Evolutionary conservation across 116 monocot genomes (phyloP).

Genomic region (Zostera marina): DNA sequence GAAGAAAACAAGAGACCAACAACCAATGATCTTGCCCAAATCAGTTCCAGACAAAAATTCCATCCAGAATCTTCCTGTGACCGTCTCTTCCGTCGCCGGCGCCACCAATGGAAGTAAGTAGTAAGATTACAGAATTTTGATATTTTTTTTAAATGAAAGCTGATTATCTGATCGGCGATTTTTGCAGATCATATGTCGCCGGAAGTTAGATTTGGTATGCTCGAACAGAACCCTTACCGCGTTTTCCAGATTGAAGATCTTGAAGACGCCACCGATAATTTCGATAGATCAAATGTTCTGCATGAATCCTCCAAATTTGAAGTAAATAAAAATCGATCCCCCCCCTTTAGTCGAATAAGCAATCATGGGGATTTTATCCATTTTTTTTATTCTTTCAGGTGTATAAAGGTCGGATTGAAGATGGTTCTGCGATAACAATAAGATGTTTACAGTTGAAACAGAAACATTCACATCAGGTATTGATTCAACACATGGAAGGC

Average conservation of each 20-base stretch:
- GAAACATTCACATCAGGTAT: constrained; percentile 33
- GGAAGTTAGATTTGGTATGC: constrained; percentile 43
- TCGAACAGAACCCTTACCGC: constrained; percentile 41
- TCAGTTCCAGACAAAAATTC: not conserved
- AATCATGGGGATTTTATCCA: not conserved
- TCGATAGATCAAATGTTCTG: constrained; percentile 48
- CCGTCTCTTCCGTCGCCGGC: not conserved
- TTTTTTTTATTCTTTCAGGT: constrained; percentile 6
- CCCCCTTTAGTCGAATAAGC: too few species aligned
- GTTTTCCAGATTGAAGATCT: constrained; percentile 60
- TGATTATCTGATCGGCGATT: too few species aligned
- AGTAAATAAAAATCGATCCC: too few species aligned
- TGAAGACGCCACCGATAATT: constrained; percentile 65
- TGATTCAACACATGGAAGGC: constrained; percentile 45
- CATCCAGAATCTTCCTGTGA: constrained; percentile 12
- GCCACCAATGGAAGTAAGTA: constrained; percentile 48
- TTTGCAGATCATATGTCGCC: constrained; percentile 52
- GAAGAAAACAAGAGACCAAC: not conserved
- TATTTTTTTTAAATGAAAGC: too few species aligned
- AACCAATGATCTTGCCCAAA: not conserved
- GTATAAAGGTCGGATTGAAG: constrained; percentile 50
- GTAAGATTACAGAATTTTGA: not conserved
- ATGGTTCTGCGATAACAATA: constrained; percentile 42
- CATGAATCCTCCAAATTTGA: constrained; percentile 34
- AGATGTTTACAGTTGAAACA: constrained; percentile 49